Evolutionary conservation across 805 yeast genomes (phyloP).

Genomic region (Sugiyamaella americana): DNA sequence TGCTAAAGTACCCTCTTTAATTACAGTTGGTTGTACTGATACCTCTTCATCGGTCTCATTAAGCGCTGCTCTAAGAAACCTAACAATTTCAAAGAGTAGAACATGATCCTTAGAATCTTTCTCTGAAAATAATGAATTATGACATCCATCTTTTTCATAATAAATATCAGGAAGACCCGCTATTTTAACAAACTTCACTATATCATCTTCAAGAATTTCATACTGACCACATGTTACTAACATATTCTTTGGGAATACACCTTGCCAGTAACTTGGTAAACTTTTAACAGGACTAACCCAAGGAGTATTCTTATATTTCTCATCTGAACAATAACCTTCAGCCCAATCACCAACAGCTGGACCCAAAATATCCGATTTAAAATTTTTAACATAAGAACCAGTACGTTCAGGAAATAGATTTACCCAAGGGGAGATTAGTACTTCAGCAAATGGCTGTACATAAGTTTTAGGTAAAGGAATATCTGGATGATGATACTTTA

Average conservation of each 20-base stretch:
- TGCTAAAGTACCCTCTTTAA: too few relatives aligned
- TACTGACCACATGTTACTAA: conserved; percentile 10
- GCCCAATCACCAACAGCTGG: conserved; percentile 10
- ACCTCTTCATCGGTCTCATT: too few relatives aligned
- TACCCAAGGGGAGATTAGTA: conserved; percentile 16
- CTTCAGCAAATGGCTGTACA: conserved; percentile 10
- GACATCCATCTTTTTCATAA: conserved; percentile 7
- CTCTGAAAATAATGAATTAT: conserved; percentile 7
- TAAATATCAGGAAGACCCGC: conserved; percentile 2
- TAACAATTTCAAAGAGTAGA: not conserved
- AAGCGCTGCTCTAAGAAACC: not conserved
- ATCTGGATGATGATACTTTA: conserved; percentile 1
- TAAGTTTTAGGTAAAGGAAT: not conserved
- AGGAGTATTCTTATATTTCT: not conserved
- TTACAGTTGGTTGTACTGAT: too few relatives aligned
- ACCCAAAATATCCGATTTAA: conserved; percentile 5
- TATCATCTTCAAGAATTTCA: conserved; percentile 12
- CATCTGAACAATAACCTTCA: conserved; percentile 1
- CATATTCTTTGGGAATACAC: conserved; percentile 11
- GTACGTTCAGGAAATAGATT: conserved; percentile 7
- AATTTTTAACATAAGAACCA: conserved; percentile 12
- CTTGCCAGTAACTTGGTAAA: conserved; percentile 10
- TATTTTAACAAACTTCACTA: conserved; percentile 2
- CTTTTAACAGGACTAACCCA: conserved; percentile 13
- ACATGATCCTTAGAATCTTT: not conserved